Base-by-base conservation (phyloP, 139 green algal species). In the Diplosphaera chodatii region DNA sequence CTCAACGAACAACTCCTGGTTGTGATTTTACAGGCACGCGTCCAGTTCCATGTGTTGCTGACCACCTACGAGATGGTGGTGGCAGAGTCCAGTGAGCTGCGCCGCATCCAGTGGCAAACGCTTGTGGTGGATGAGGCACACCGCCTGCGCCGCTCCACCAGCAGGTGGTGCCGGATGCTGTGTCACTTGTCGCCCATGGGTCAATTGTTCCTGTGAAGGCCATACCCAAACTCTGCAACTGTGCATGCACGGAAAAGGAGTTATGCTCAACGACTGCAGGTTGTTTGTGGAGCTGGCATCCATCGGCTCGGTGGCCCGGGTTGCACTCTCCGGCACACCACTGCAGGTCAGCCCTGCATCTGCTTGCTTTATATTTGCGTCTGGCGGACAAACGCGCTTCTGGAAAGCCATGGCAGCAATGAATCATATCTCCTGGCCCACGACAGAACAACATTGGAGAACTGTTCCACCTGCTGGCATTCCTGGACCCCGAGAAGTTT, bases 401-500 rank as follows among this genome's bases (percentile, higher is more conserved):
- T n/a, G n/a, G n/a, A n/a, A n/a, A n/a, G n/a, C n/a, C n/a, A n/a
- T n/a, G n/a, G n/a, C n/a, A n/a, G 37, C 37, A 48, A 48, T 48
- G 37, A 48, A 20, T 48, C 8, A 48, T 10, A 10, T 48, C 8
- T 8, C 27, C 29, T 34, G 5, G 22, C 18, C 37, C 88, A 3
- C 83, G 91, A 34, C 88, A 94, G 77, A 94, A 94, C 84, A 89
- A 87, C 78, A 74, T 94, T 25, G 74, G 68, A 15, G 83, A 85
- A 66, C 82, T 94, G 48, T 92, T 89, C 74, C 86, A 83, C 69
- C 82, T 95, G 65, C 79, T 93, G 77, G 84, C 88, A 80, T 95
- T 95, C 77, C 72, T 95, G 76, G 87, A 95, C 37, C 76, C 80
- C 1, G 62, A 33, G 20, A 92, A 92, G 77, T 95, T 95, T 73